These are phyloP conservation scores for Thelonectria discophora DNA, from an alignment of 2,329 filamentous ascomycete genomes.

Conservation along the genomic window DNA sequence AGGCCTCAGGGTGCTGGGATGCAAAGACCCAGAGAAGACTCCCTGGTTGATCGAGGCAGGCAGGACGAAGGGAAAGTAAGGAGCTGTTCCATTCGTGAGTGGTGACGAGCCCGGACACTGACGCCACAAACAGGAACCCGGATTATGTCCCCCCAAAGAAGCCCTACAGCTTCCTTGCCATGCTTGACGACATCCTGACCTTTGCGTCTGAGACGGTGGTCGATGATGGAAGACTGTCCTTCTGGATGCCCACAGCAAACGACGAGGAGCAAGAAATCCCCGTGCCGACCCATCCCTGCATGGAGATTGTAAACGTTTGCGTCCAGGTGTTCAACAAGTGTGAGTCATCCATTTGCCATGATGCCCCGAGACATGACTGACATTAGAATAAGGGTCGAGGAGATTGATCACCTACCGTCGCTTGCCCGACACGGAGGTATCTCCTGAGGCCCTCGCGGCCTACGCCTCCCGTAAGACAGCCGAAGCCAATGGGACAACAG, in stretches of 20 bases:
- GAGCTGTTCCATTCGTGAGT: slow-evolving; percentile 20
- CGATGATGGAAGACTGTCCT: slow-evolving; percentile 80
- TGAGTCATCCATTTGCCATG: slow-evolving; percentile 48
- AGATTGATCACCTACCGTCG: slow-evolving; percentile 87
- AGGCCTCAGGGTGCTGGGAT: slow-evolving; percentile 86
- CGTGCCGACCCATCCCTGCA: slow-evolving; percentile 77
- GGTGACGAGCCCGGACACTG: slow-evolving; percentile 22
- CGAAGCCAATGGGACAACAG: slow-evolving; percentile 56
- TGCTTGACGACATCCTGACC: slow-evolving; percentile 88
- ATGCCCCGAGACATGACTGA: slow-evolving; percentile 9
- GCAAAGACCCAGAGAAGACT: slow-evolving; percentile 70
- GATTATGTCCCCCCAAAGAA: slow-evolving; percentile 87
- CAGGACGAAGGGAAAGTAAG: slow-evolving; percentile 72
- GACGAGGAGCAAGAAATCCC: slow-evolving; percentile 79
- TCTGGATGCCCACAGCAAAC: slow-evolving; percentile 97
- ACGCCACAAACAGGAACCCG: slow-evolving; percentile 50
- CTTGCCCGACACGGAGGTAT: slow-evolving; percentile 67
- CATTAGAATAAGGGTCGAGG: slow-evolving; percentile 73
- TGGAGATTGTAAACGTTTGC: slow-evolving; percentile 79
- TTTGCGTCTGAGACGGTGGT: slow-evolving; percentile 83
- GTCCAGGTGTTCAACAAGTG: slow-evolving; percentile 91
- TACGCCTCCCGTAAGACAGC: slow-evolving; percentile 45
- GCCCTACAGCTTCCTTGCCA: slow-evolving; percentile 89
- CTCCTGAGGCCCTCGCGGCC: slow-evolving; percentile 51
- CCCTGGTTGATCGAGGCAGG: slow-evolving; percentile 74